Percentiles rank a stretch among this genome's conserved stretches.
Conservation (phyloP, 1,139 yeast species). For the Debaryomyces fabryi region DNA sequence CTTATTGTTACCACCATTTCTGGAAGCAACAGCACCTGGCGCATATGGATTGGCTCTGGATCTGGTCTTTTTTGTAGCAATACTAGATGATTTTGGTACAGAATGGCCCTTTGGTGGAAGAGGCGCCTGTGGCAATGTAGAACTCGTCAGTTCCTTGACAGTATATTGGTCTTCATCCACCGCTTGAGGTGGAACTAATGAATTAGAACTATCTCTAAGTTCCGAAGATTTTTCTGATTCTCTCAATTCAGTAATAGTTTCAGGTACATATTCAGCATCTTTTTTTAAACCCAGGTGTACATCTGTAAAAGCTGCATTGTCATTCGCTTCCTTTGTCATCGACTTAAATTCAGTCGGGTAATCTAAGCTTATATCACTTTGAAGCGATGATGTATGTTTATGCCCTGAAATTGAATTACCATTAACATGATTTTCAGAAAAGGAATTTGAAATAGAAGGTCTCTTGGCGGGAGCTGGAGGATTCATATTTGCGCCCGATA, state of each 20-base stretch:
- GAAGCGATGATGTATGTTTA: constrained; percentile 31
- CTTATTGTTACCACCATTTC: constrained; percentile 22
- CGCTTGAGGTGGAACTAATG: background rate
- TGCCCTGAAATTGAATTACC: constrained; percentile 22
- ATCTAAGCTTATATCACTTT: constrained; percentile 37
- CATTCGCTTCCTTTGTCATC: constrained; percentile 16
- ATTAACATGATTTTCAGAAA: constrained; percentile 26
- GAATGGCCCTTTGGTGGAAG: constrained; percentile 12
- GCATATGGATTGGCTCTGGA: constrained; percentile 44
- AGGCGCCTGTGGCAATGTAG: constrained; percentile 10
- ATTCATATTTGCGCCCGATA: background rate
- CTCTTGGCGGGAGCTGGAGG: constrained; percentile 17
- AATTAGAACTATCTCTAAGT: background rate
- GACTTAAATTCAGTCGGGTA: constrained; percentile 33
- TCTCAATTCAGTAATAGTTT: background rate
- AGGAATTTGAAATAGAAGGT: constrained; percentile 28
- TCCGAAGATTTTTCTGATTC: background rate
- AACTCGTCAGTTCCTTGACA: background rate
- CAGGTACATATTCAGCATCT: background rate
- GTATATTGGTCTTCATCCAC: background rate
- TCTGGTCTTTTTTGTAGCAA: constrained; percentile 10
- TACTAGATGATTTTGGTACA: constrained; percentile 14
- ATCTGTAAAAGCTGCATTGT: background rate
- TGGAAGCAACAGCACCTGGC: constrained; percentile 27
- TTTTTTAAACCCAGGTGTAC: background rate